phyloP scores from a whole-genome alignment of 2,329 filamentous ascomycete species.

The Fusarium setosum region DNA sequence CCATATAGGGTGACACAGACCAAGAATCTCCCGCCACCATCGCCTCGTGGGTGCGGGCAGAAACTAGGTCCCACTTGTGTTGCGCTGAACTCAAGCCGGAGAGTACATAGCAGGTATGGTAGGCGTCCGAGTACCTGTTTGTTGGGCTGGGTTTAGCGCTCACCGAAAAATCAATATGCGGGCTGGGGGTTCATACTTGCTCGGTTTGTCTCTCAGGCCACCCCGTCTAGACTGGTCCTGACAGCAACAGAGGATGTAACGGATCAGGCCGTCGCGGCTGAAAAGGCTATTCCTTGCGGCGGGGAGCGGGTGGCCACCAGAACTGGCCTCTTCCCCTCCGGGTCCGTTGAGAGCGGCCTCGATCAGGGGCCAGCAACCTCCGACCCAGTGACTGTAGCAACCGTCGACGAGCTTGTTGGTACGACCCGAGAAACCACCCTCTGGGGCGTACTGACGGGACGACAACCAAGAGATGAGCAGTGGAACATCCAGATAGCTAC shows the following conservation, averaged over 20 bases:
- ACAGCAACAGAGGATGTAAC: slow-evolving; percentile 91
- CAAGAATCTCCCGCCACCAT: slow-evolving; percentile 55
- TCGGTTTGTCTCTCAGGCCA: slow-evolving; percentile 92
- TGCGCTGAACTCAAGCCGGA: slow-evolving; percentile 87
- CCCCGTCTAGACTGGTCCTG: slow-evolving; percentile 78
- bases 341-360: slow-evolving; percentile 78
- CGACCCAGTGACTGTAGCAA: slow-evolving; percentile 98
- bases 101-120: slow-evolving; percentile 93
- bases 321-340: slow-evolving; percentile 45
- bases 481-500: slow-evolving; percentile 80
- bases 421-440: slow-evolving; percentile 91
- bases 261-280: slow-evolving; percentile 84
- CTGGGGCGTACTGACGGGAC: slow-evolving; percentile 87
- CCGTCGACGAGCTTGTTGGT: slow-evolving; percentile 99
- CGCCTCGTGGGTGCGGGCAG: slow-evolving; percentile 46
- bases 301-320: slow-evolving; percentile 44
- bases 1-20: slow-evolving; percentile 61
- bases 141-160: slow-evolving; percentile 34
- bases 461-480: slow-evolving; percentile 88
- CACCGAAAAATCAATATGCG: slow-evolving; percentile 24
- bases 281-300: slow-evolving; percentile 67
- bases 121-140: slow-evolving; percentile 80
- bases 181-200: slow-evolving; percentile 70
- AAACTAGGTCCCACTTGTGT: slow-evolving; percentile 68
- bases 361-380: slow-evolving; percentile 91